Conservation (phyloP, 129 eudicot genomes). For the Cynara cardunculus region DNA sequence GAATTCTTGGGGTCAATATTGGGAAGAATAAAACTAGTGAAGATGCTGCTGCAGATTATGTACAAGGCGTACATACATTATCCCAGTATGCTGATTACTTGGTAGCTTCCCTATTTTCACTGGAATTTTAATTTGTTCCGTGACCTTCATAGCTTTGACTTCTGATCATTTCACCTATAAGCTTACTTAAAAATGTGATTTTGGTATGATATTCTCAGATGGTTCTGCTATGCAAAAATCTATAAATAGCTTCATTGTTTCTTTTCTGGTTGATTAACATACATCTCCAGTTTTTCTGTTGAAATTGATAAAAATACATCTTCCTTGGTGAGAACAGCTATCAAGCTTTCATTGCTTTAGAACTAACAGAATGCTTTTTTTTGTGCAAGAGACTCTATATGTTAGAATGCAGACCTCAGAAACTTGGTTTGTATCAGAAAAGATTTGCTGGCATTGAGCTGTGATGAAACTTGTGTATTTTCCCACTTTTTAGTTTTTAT, state of each 20-base stretch:
- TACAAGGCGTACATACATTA: slow-evolving; percentile 97
- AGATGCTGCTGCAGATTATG: slow-evolving; percentile 98
- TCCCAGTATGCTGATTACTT: slow-evolving; percentile 99
- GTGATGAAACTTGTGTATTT: background rate
- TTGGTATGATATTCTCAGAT: background rate
- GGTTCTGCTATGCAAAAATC: background rate
- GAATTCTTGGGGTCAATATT: slow-evolving; percentile 94
- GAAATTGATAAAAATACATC: background rate
- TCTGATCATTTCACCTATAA: background rate
- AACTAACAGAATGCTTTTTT: background rate
- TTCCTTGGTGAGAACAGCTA: background rate
- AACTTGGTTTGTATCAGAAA: background rate
- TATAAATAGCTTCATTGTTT: background rate
- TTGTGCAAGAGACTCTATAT: background rate
- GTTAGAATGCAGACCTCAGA: background rate
- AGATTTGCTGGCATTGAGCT: background rate
- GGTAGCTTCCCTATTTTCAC: slow-evolving; percentile 43
- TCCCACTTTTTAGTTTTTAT: background rate
- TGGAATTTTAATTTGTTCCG: background rate
- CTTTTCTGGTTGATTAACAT: background rate
- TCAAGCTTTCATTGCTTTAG: background rate
- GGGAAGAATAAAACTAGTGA: slow-evolving; percentile 96
- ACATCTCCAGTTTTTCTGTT: background rate
- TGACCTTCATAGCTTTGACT: background rate
- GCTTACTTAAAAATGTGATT: background rate